Percentiles rank a stretch among this genome's conserved stretches.
phyloP scores from a whole-genome alignment of 345 rosid species.

The Kernera saxatilis region DNA sequence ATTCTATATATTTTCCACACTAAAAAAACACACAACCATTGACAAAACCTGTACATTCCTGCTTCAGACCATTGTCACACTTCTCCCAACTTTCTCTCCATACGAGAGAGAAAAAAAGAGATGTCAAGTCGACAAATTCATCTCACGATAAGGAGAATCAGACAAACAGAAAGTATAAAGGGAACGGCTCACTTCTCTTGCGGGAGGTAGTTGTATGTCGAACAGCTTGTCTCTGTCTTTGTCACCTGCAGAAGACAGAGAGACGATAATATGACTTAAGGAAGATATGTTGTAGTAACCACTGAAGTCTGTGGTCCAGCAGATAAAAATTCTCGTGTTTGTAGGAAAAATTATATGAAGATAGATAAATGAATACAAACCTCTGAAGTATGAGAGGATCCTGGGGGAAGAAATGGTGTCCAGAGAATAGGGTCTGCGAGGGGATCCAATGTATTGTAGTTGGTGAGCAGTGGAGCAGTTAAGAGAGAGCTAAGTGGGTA shows the following conservation, averaged over 20 bases:
- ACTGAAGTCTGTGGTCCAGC: background rate
- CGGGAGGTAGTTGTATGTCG: slow-evolving; percentile 30
- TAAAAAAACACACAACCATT: slow-evolving; percentile 11
- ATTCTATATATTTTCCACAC: slow-evolving; percentile 27
- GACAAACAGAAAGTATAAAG: background rate
- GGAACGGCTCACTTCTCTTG: slow-evolving; percentile 21
- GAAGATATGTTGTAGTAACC: background rate
- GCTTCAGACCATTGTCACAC: slow-evolving; percentile 14
- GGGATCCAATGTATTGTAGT: slow-evolving; percentile 70
- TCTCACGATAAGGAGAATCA: slow-evolving; percentile 4
- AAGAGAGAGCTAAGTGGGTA: slow-evolving; percentile 76
- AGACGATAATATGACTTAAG: background rate
- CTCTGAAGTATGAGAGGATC: slow-evolving; percentile 65
- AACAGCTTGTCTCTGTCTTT: slow-evolving; percentile 33
- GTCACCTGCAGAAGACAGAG: slow-evolving; percentile 21
- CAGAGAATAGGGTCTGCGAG: slow-evolving; percentile 78
- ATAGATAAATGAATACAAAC: slow-evolving; percentile 31
- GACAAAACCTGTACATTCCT: slow-evolving; percentile 26
- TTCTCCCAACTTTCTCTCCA: background rate
- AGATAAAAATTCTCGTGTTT: background rate
- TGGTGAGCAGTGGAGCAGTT: slow-evolving; percentile 78
- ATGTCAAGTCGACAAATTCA: slow-evolving; percentile 19
- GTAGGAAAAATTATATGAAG: background rate
- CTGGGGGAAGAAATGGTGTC: slow-evolving; percentile 74
- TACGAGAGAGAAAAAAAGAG: background rate